Evolutionary conservation across 164 flowering plant genomes (phyloP), one percentile per base, ranked within the genome.

Genomic region (Piper betle): DNA sequence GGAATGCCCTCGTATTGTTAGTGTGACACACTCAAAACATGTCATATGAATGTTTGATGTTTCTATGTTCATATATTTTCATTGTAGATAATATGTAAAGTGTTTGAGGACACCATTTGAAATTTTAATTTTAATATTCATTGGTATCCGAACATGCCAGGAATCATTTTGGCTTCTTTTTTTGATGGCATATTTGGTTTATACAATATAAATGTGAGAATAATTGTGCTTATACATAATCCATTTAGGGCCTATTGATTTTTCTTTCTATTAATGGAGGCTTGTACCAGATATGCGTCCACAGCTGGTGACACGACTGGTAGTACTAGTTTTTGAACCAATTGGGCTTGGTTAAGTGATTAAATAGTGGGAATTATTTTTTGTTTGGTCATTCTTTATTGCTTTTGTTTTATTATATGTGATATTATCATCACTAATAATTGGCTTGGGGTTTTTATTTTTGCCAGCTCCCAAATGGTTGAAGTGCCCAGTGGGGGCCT

Each of bases 101-200:
- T 94, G 72, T 97, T 97, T 9, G 75, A 84, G 37, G 83, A 91
- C 56, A 77, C 84, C 65, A 90, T 84, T 73, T 90, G 93, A 96
- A 91, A 87, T 73, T 91, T 88, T 75, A 91, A 87, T 73, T 91
- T 88, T 75, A 97, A 94, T 79, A 75, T 94, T 18, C 99, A 94
- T 64, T 91, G 97, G 99, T 91, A 94, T 74, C 81, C 95, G n/a
- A 91, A 79, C 80, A 80, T 85, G 59, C 99, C 99, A 13, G 99
- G 99, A 52, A 78, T 94, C 46, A 87, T 94, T 73, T 82, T 96
- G 62, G 87, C 99, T 50, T 94, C 97, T 66, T 91, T 97, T 15
- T 94, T 84, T 82, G 99, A 94, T 80, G 97, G 97, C 58, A 94
- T 86, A 73, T 79, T 94, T 77, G 91, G 96, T 70, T 69, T 94